Evolutionary conservation across 306 rosid genomes (phyloP).

Genomic region (cucumber (Cucumis sativus)): Cucumber_9930_V3 NC_026659.2:11756501-11757000

Average conservation of each 20-base stretch:
- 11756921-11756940: slow-evolving; percentile 31
- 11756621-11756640: neutral
- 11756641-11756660: neutral
- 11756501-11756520: slow-evolving; percentile 41
- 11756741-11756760: neutral
- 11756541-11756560: slow-evolving; percentile 25
- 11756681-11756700: neutral
- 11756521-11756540: slow-evolving; percentile 50
- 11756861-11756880: slow-evolving; percentile 13
- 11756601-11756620: neutral
- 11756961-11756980: slow-evolving; percentile 3
- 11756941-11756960: neutral
- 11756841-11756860: neutral
- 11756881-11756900: slow-evolving; percentile 27
- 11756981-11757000: neutral
- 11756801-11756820: neutral
- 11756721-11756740: neutral
- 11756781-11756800: neutral
- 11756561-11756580: neutral
- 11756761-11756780: neutral
- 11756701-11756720: neutral
- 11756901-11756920: slow-evolving; percentile 24
- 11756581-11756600: neutral
- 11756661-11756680: neutral
- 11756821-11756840: neutral